Evolutionary conservation across 352 stramenopile genomes (phyloP).

Genomic region (Phytopythium litorale): DNA sequence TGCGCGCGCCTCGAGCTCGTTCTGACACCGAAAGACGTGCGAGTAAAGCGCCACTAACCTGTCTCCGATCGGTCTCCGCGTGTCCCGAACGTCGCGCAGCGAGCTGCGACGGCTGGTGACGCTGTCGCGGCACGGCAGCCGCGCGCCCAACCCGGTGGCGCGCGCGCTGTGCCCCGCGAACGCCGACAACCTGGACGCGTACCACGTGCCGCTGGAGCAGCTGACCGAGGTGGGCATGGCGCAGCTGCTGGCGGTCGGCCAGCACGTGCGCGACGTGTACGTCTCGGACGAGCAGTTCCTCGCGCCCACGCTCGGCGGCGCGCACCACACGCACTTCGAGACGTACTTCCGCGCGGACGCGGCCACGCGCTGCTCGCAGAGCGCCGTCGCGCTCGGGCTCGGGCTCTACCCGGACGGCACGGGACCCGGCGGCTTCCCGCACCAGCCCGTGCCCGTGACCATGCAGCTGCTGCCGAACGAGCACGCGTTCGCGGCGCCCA

Average conservation of each 20-base stretch:
- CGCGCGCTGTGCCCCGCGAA: conserved; percentile 63
- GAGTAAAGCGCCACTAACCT: neutral
- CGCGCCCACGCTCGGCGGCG: conserved; percentile 62
- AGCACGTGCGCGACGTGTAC: conserved; percentile 71
- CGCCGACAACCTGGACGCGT: conserved; percentile 57
- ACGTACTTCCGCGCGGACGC: conserved; percentile 83
- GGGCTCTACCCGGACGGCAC: conserved; percentile 81
- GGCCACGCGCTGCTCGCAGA: conserved; percentile 77
- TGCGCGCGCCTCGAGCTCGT: neutral
- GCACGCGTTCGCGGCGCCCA: conserved; percentile 80
- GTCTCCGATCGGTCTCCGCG: too few species aligned
- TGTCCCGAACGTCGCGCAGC: conserved; percentile 14
- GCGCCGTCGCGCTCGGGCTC: conserved; percentile 65
- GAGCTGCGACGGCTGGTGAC: conserved; percentile 72
- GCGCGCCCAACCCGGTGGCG: conserved; percentile 66
- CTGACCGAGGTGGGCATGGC: conserved; percentile 82
- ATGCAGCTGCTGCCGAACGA: conserved; percentile 85
- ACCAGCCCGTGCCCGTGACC: conserved; percentile 75
- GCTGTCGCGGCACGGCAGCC: conserved; percentile 76
- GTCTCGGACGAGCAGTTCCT: conserved; percentile 55
- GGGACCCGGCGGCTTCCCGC: conserved; percentile 55
- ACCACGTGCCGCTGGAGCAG: conserved; percentile 79
- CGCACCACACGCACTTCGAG: conserved; percentile 76
- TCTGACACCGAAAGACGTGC: too few species aligned
- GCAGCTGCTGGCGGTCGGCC: conserved; percentile 60